Evolutionary conservation across 2,329 filamentous ascomycete genomes (phyloP), one percentile per base, ranked within the genome.

Genomic region (Xylaria sp.): DNA sequence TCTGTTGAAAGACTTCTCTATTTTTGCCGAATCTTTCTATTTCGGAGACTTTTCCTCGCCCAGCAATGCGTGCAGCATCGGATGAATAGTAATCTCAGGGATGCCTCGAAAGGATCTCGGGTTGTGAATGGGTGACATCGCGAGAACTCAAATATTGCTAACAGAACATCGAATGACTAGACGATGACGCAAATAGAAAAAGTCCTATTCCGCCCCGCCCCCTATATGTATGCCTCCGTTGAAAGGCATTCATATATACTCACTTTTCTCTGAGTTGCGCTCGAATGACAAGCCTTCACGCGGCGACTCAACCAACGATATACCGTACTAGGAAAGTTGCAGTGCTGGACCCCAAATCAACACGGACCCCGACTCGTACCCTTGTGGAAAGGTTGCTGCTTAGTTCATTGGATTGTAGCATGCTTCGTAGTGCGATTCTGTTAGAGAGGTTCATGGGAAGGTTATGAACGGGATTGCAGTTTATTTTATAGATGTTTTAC

Each of bases 181-280:
- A 53, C 40, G 44, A 46, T 49, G 51, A 62, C 40, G 54, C 42
- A 49, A 49, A 59, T 57, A 56, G 59, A 38, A 28, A 38, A 53
- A n/a, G 63, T 58, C 66, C 58, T 65, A 66, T 63, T 42, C 23
- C 53, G 58, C 58, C 63, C 33, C 33, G 33, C 51, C 57, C 9
- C 40, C 26, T 42, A 36, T 20, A 3, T 13, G n/a, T 15, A 3
- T 13, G n/a, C 44, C n/a, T 48, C 56, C 51, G 48, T 67, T 64
- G 56, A 40, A 60, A 20, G 40, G 31, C 20, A 31, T 11, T 17
- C 5, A 36, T 33, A 31, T 36, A 33, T 53, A 9, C 49, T 49
- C 4, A 15, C 42, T 62, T 53, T n/a, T 36, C 26, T 20, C 9
- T 57, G 15, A 54, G 51, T 33, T 23, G 6, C 38, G 49, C 15